phyloP scores from a whole-genome alignment of 1,284 basidiomycete species.

The Cryptococcus sp. region DNA sequence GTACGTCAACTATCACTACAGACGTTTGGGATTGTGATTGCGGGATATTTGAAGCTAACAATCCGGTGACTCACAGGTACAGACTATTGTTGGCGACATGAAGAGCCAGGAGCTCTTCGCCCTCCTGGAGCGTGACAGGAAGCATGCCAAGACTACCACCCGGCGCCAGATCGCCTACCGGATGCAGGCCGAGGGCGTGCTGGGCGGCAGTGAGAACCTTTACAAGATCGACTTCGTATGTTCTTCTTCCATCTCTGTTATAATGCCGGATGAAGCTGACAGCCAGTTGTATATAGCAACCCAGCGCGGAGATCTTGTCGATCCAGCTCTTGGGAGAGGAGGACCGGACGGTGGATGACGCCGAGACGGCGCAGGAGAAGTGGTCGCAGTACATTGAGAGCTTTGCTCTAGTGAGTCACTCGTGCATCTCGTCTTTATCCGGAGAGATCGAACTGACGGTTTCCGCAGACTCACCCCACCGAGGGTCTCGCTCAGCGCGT shows the following conservation, averaged over 20 bases:
- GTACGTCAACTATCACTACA: constrained; percentile 53
- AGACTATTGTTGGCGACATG: constrained; percentile 70
- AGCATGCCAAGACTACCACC: constrained; percentile 58
- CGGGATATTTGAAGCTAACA: neutral
- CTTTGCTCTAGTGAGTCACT: constrained; percentile 66
- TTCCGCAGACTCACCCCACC: constrained; percentile 48
- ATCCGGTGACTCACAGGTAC: constrained; percentile 55
- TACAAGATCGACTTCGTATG: constrained; percentile 89
- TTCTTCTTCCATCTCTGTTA: constrained; percentile 8
- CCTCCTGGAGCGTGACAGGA: constrained; percentile 71
- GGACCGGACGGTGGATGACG: constrained; percentile 80
- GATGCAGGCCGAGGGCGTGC: constrained; percentile 73
- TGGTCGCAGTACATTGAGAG: constrained; percentile 90
- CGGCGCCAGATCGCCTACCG: constrained; percentile 83
- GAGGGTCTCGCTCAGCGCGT: constrained; percentile 56
- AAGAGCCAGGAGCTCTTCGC: constrained; percentile 82
- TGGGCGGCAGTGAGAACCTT: constrained; percentile 85
- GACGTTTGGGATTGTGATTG: constrained; percentile 11
- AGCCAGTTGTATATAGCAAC: constrained; percentile 55
- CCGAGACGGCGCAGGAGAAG: constrained; percentile 71
- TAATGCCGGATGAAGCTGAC: constrained; percentile 9
- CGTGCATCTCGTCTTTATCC: neutral
- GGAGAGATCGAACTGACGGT: neutral
- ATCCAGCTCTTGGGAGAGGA: constrained; percentile 87
- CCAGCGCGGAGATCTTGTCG: constrained; percentile 66